Evolutionary conservation across 139 green algal genomes (phyloP).

Genomic region (Tetradesmus lagerheimii): DNA sequence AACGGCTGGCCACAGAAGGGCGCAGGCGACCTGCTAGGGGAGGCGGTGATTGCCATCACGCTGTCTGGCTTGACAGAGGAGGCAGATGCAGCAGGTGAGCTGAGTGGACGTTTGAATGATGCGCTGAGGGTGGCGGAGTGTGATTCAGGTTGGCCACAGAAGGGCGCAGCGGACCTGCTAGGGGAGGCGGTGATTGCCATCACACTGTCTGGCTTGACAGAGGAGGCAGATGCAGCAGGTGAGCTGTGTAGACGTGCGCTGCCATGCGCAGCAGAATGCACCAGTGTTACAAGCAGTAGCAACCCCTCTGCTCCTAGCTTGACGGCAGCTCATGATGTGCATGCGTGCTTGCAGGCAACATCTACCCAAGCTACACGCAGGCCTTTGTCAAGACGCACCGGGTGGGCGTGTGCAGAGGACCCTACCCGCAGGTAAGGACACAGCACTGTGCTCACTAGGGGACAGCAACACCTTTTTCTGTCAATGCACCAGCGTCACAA

Average conservation of each 20-base stretch:
- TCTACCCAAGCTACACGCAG: slow-evolving; percentile 63
- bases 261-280: too few relatives aligned
- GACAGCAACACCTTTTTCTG: too few relatives aligned
- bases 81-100: neutral
- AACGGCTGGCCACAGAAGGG: slow-evolving; percentile 87
- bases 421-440: slow-evolving; percentile 48
- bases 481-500: too few relatives aligned
- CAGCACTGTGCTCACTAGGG: neutral
- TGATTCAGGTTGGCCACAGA: slow-evolving; percentile 72
- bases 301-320: too few relatives aligned
- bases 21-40: slow-evolving; percentile 80
- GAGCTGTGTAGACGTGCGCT: neutral
- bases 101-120: neutral
- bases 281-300: too few relatives aligned
- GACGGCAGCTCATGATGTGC: too few relatives aligned
- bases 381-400: slow-evolving; percentile 81
- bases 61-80: slow-evolving; percentile 70
- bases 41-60: slow-evolving; percentile 79
- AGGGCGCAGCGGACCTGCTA: slow-evolving; percentile 78
- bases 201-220: slow-evolving; percentile 71
- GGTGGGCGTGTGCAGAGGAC: slow-evolving; percentile 70
- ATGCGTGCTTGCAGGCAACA: slow-evolving; percentile 30
- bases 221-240: slow-evolving; percentile 4
- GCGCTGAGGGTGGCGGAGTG: neutral
- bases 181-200: slow-evolving; percentile 82